These are phyloP conservation scores for Blumeria graminis DNA, from an alignment of 2,329 filamentous ascomycete species.

Conservation along the genomic window DNA sequence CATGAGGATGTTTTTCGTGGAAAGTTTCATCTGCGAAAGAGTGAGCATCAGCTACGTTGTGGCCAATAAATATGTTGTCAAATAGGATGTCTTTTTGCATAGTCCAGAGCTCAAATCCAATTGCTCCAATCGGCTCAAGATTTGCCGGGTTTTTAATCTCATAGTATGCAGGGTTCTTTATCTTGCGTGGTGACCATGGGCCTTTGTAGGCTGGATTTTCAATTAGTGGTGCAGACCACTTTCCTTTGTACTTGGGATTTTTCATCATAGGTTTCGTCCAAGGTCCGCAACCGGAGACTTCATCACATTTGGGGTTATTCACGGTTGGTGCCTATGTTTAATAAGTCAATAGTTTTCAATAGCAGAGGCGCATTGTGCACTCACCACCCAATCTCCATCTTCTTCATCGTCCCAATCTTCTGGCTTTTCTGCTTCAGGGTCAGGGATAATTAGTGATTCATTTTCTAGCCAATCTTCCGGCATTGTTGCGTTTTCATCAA, in stretches of 20 bases:
- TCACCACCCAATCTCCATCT: conserved; percentile 76
- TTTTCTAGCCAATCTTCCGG: conserved; percentile 92
- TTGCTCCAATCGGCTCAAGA: conserved; percentile 93
- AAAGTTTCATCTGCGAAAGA: conserved; percentile 78
- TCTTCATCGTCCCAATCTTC: conserved; percentile 99
- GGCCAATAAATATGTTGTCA: conserved; percentile 99
- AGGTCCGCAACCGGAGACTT: conserved; percentile 77
- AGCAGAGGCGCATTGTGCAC: not conserved
- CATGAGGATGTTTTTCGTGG: conserved; percentile 62
- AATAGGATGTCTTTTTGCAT: conserved; percentile 99
- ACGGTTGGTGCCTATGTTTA: conserved; percentile 39
- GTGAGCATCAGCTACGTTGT: conserved; percentile 80
- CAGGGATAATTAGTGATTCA: conserved; percentile 59
- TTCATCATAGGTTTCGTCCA: conserved; percentile 82
- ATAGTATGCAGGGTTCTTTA: conserved; percentile 84
- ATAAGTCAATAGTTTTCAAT: not conserved
- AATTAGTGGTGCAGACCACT: conserved; percentile 79
- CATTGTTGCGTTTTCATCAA: conserved; percentile 75
- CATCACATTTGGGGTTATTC: conserved; percentile 86
- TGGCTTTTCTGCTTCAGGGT: conserved; percentile 90
- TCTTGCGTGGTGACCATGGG: conserved; percentile 81
- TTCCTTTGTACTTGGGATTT: conserved; percentile 90
- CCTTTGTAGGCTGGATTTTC: conserved; percentile 99
- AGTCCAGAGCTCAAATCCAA: conserved; percentile 98
- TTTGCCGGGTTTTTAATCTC: conserved; percentile 94